Evolutionary conservation across 352 stramenopile species (phyloP).

Genomic region (Phytophthora uliginosa): DNA sequence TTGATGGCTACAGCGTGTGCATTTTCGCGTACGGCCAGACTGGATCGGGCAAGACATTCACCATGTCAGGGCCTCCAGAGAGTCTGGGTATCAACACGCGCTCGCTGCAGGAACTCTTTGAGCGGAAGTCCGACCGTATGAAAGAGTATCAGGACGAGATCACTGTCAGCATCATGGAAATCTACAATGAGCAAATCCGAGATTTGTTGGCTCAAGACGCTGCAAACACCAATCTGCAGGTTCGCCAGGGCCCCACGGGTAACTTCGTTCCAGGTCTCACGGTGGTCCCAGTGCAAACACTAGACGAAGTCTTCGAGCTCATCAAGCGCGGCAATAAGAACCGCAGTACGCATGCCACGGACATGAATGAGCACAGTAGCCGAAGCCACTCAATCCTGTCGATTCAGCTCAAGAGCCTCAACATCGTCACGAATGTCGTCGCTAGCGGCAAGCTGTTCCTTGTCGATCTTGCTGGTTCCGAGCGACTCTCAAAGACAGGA

Average conservation of each 20-base stretch:
- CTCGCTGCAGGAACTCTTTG: conserved; percentile 87
- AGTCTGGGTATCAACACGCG: conserved; percentile 88
- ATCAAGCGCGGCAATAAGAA: conserved; percentile 91
- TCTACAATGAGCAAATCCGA: conserved; percentile 97
- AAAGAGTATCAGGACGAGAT: conserved; percentile 90
- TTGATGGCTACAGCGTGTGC: conserved; percentile 91
- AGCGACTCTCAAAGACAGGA: conserved; percentile 92
- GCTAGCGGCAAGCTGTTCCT: conserved; percentile 88
- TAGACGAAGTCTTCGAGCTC: conserved; percentile 88
- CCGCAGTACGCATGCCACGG: conserved; percentile 84
- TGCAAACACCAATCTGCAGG: conserved; percentile 83
- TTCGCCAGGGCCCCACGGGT: conserved; percentile 82
- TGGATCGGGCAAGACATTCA: conserved; percentile 90
- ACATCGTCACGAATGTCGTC: conserved; percentile 80
- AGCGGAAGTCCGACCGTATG: conserved; percentile 66
- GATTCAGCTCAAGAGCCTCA: conserved; percentile 86
- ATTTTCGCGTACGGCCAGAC: conserved; percentile 94
- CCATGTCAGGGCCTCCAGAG: conserved; percentile 78
- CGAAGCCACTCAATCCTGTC: conserved; percentile 91
- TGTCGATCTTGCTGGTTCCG: conserved; percentile 92
- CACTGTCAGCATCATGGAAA: conserved; percentile 95
- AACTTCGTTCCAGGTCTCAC: conserved; percentile 90
- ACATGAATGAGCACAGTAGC: conserved; percentile 94
- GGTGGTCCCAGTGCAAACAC: conserved; percentile 72
- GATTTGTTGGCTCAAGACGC: conserved; percentile 93